These are phyloP conservation scores for Lagerstroemia speciosa DNA, from an alignment of 345 rosid genomes.

Conservation along the genomic window DNA sequence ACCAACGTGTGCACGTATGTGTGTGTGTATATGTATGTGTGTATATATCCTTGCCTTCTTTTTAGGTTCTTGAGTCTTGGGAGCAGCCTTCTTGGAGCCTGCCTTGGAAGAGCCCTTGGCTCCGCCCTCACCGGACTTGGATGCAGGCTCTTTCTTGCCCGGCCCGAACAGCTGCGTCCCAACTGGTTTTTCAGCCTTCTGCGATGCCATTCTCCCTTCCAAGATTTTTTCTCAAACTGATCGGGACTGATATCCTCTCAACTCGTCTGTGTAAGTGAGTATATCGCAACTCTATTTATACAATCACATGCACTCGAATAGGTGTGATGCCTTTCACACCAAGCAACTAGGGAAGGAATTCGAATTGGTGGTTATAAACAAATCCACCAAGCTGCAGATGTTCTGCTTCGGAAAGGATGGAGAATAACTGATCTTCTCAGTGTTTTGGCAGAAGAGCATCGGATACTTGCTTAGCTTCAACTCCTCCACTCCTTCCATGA, in stretches of 20 bases:
- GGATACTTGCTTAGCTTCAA: conserved; percentile 3
- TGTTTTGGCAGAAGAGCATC: conserved; percentile 3
- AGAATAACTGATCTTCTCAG: conserved; percentile 3
- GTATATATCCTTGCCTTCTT: conserved; percentile 26
- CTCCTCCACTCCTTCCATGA: background rate
- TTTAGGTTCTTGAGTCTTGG: conserved; percentile 36
- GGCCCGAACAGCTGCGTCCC: conserved; percentile 32
- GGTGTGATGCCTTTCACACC: background rate
- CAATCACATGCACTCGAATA: background rate
- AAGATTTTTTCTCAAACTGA: background rate
- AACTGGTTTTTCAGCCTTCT: conserved; percentile 34
- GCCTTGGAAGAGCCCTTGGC: conserved; percentile 32
- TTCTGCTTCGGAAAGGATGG: background rate
- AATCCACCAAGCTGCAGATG: background rate
- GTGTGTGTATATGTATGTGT: background rate
- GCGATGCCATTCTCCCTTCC: conserved; percentile 33
- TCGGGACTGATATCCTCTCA: background rate
- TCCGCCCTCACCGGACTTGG: conserved; percentile 13
- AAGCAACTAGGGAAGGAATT: background rate
- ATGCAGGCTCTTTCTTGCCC: conserved; percentile 29
- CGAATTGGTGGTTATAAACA: background rate
- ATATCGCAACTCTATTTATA: background rate
- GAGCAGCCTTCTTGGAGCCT: conserved; percentile 34
- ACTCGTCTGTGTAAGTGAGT: background rate
- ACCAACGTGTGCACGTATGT: too few species aligned